A percentile compares a stretch with the other conserved stretches of the same genome.
These are phyloP conservation scores for Ophiocordyceps camponoti-floridani DNA, from an alignment of 2,329 filamentous ascomycete species.

Conservation along the genomic window DNA sequence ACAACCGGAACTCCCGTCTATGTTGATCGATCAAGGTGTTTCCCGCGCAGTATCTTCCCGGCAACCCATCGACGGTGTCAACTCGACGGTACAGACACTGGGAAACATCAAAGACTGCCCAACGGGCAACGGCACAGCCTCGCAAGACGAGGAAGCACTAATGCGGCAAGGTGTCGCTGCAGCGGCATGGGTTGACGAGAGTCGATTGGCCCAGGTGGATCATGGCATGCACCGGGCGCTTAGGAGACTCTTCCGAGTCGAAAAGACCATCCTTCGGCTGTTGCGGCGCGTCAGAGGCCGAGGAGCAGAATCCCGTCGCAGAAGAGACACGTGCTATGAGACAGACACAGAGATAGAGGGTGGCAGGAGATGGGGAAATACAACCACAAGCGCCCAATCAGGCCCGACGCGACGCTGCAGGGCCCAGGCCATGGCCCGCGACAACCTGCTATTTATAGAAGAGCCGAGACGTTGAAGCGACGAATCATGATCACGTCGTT, in stretches of 20 bases:
- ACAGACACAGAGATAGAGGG: not conserved
- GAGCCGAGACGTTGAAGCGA: no score
- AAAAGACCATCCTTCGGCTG: not conserved
- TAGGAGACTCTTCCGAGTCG: not conserved
- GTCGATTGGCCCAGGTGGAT: not conserved
- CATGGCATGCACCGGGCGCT: not conserved
- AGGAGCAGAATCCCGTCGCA: not conserved
- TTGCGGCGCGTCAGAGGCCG: not conserved
- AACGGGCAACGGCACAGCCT: not conserved
- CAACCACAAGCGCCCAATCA: not conserved
- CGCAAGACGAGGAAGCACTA: not conserved
- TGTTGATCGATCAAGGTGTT: no score
- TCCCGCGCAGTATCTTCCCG: no score
- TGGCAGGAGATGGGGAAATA: not conserved
- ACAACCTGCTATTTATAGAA: no score
- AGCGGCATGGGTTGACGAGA: not conserved
- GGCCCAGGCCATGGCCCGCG: no score
- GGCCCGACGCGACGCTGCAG: no score
- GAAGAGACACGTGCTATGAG: not conserved
- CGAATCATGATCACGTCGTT: no score
- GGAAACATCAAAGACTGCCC: not conserved
- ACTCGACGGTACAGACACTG: not conserved
- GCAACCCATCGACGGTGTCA: no score
- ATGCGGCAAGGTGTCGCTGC: no score
- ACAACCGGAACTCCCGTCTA: no score